Evolutionary conservation across 2,329 filamentous ascomycete species (phyloP), one percentile per base, ranked within the genome.

Genomic region (Amauroascus verrucosus): DNA sequence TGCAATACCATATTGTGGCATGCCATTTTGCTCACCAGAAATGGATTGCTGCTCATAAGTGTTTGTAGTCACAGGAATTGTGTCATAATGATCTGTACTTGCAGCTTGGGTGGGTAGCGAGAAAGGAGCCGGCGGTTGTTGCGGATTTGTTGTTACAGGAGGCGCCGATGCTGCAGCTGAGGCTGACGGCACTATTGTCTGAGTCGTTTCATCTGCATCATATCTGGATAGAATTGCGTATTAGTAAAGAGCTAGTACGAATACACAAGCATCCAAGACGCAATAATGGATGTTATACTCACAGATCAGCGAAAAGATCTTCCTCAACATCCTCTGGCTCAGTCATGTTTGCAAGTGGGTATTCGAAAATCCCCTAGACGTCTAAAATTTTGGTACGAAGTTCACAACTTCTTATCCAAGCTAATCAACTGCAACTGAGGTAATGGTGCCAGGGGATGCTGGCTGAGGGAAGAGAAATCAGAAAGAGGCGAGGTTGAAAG

Each of bases 261-360:
- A 33, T 14, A 37, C 8, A 35, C 5, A 6, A 37, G 8, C 13
- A 35, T 24, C 7, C 3, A 24, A 18, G 2, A 43, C 32, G 14
- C 35, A 50, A 16, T 13, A 22, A 22, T 30, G n/a, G 37, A 5
- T n/a, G n/a, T n/a, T n/a, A 26, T 54, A 79, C 88, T 73, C 76
- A 95, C 89, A 95, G 81, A 73, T 95, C 90, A 64, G 89, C 89
- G 71, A 95, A 95, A 72, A 95, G 86, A 78, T 95, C 89, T 65
- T 95, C 90, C 62, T 95, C 89, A 61, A 88, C 83, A 61, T 87
- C 86, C 65, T 90, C 86, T 51, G 79, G 76, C 64, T 93, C 88
- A 46, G 86, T 82, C 87, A 91, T 93, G 63, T 48, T 77, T 68
- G 56, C 55, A 52, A n/a, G 46, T 16, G 9, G 43, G 16, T 14